Evolutionary conservation across 805 yeast genomes (phyloP), one percentile per base, ranked within the genome.

Genomic region (Nakazawaea peltata): DNA sequence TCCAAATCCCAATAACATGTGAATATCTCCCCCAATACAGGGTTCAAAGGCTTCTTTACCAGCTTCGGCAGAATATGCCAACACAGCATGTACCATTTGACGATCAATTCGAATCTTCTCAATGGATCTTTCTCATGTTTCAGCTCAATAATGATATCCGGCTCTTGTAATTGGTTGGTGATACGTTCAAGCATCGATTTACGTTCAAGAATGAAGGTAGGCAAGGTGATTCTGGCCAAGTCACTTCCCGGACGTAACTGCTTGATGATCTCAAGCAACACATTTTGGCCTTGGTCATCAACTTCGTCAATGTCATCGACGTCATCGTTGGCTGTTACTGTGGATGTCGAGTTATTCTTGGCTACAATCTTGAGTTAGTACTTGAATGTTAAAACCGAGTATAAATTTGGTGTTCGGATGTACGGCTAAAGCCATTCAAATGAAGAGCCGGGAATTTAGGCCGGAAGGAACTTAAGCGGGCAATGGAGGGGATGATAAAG

Each of bases 61-160:
- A 97, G 98, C 54, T 90, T 90, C 19, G 97, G 98, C 1, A 97
- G 92, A 54, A 92, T 92, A 53, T 92, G 97, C 97, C 97, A 92
- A 32, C 94, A 86, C 3, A 96, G 74, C 56, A 92, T 67, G 55
- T 92, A 92, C 95, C 96, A 90, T 50, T 77, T 75, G 16, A 82
- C 78, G 6, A 90, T 79, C 29, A 72, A 61, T 5, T 85, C 51
- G 48, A 92, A 88, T 39, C 97, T 70, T 38, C 74, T 67, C 16
- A 80, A 48, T 2, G 78, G 76, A 44, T 82, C 83, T 2, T 55
- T 53, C 3, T 70, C 61, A 3, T 50, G 49, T 44, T 81, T 81
- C 0, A 97, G 97, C 17, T 71, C 69, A 5, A 86, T 51, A 27
- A 88, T 56, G 22, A 87, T 60, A 25, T 77, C 74, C 0, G 97